Conservation (phyloP, 1,284 basidiomycete genomes). For the Leccinum colubrinum region DNA sequence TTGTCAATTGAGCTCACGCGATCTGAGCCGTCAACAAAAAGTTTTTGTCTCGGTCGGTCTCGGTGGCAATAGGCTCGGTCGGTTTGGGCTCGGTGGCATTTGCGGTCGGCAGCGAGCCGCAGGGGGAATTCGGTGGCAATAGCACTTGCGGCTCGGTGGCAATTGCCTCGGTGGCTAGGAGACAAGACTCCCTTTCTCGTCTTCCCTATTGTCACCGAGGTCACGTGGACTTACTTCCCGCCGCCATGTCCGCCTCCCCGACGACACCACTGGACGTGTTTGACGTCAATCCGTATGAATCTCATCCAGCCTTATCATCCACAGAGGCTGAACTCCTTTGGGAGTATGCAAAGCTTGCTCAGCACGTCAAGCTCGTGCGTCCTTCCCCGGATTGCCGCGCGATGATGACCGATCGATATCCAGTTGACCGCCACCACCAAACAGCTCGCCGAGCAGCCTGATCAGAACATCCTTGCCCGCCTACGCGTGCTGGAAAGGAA, state of each 20-base stretch:
- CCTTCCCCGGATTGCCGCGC: no score
- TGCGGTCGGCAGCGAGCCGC: not conserved
- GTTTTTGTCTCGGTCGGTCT: constrained; percentile 40
- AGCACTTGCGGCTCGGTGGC: not conserved
- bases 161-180: not conserved
- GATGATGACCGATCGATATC: not conserved
- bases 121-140: not conserved
- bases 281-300: constrained; percentile 63
- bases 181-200: not conserved
- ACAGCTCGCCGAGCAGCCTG: constrained; percentile 65
- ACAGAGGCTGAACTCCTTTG: constrained; percentile 72
- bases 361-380: constrained; percentile 68
- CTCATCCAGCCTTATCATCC: constrained; percentile 57
- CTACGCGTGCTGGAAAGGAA: constrained; percentile 88
- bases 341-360: constrained; percentile 77
- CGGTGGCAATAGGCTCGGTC: constrained; percentile 11
- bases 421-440: constrained; percentile 61
- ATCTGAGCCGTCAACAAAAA: not conserved
- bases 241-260: not conserved
- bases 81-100: constrained; percentile 13
- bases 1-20: not conserved
- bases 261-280: constrained; percentile 30
- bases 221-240: not conserved
- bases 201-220: not conserved
- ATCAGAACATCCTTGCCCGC: constrained; percentile 72